Evolutionary conservation across 331 rosid species (phyloP), one percentile per base, ranked within the genome.

Genomic region (Dryas integrifolia): DNA sequence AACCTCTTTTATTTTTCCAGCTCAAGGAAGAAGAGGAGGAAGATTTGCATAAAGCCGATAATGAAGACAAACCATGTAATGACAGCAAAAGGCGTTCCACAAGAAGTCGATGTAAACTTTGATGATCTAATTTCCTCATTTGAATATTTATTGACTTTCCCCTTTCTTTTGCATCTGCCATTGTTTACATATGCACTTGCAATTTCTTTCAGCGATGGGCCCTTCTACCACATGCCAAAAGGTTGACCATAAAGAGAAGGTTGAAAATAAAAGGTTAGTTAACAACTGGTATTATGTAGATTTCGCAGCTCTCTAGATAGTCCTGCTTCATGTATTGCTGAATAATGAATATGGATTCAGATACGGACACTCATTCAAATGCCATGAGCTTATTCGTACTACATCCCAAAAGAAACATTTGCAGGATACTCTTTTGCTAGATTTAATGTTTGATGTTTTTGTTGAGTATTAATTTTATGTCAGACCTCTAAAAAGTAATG

Each of bases 31-130:
- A 53, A 75, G 85, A 75, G 10, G 86, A 80, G 73, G 79, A 57
- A 9, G 58, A 80, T 48, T 35, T 73, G 49, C 52, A 58, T 62
- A 57, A 71, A 74, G 52, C 76, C 51, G 75, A 79, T 72, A 57
- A 64, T 35, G 82, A 74, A 30, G 85, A 70, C 38, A 80, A 75
- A 66, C 66, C 81, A 14, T 13, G 60, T 46, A 41, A 56, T 65
- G 64, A 60, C 62, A 85, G 62, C 66, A 75, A 72, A 78, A 85
- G 85, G 67, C 86, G 78, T 10, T 70, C 59, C 9, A 72, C 76
- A 69, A 87, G 95, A 85, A 87, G 91, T 65, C 87, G 59, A 85
- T 91, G 96, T 89, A 90, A 80, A 72, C 58, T 67, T 68, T 40
- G 35, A 39, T 39, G 53, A 82, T 76, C 50, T 58, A 51, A n/a